Evolutionary conservation across 257 asterid genomes (phyloP).

Genomic region (Anisodus tanguticus): DNA sequence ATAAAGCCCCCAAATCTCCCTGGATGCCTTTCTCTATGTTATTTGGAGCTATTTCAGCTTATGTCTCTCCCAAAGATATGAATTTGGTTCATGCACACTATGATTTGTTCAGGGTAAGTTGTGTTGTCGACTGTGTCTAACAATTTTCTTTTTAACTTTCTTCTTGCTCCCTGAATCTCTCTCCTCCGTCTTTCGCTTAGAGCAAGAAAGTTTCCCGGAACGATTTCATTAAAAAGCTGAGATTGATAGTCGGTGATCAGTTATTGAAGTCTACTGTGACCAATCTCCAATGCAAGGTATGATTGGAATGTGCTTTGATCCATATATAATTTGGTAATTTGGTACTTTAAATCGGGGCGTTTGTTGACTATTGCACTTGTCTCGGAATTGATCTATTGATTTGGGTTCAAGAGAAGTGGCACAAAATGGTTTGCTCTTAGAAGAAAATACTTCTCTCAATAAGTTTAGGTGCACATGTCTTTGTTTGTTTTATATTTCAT

Average conservation of each 20-base stretch:
- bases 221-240: constrained; percentile 43
- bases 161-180: not conserved
- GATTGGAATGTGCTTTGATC: not conserved
- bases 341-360: not conserved
- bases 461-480: not conserved
- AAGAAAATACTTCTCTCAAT: not conserved
- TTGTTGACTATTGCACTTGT: not conserved
- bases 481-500: not conserved
- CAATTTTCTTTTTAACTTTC: not conserved
- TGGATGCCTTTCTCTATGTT: constrained; percentile 50
- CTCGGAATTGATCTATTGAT: not conserved
- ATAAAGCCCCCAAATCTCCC: constrained; percentile 47
- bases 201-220: constrained; percentile 42
- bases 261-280: constrained; percentile 43
- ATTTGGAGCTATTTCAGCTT: constrained; percentile 42
- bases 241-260: constrained; percentile 46
- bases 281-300: constrained; percentile 43
- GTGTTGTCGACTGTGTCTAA: not conserved
- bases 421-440: not conserved
- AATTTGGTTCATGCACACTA: constrained; percentile 39
- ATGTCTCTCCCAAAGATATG: constrained; percentile 39
- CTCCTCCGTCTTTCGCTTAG: constrained; percentile 29
- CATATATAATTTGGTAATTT: too few species aligned
- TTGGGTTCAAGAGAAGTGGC: not conserved
- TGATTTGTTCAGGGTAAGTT: constrained; percentile 47